phyloP scores from a whole-genome alignment of 2,329 filamentous ascomycete species.

The Aspergillus thermomutatus region DNA sequence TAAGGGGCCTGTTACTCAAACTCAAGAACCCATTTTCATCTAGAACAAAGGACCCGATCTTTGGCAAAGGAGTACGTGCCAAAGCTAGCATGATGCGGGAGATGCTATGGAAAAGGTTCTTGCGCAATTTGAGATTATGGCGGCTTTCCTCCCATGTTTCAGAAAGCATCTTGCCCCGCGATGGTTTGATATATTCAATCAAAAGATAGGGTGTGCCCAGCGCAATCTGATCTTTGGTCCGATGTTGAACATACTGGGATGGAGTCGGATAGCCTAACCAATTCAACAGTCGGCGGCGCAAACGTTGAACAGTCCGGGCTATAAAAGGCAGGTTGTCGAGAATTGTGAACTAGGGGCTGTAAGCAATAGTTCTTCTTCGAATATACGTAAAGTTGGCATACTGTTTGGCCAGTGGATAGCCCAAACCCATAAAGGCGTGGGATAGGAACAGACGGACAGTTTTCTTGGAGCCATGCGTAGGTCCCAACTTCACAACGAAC shows the following conservation, averaged over 20 bases:
- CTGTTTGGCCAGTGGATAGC: conserved; percentile 20
- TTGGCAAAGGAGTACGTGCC: conserved; percentile 22
- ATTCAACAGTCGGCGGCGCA: conserved; percentile 4
- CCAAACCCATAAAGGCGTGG: conserved; percentile 25
- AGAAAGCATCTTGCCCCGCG: conserved; percentile 19
- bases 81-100: conserved; percentile 18
- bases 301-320: conserved; percentile 1
- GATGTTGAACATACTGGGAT: conserved; percentile 3
- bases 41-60: conserved; percentile 33
- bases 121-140: conserved; percentile 11
- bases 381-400: conserved; percentile 1
- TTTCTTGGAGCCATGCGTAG: conserved; percentile 26
- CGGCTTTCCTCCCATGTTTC: conserved; percentile 15
- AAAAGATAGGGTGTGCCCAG: conserved; percentile 13
- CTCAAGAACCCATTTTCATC: conserved; percentile 21
- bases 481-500: conserved; percentile 25
- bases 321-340: conserved; percentile 7
- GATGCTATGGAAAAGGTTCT: conserved; percentile 15
- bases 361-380: not conserved
- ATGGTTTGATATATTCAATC: conserved; percentile 17
- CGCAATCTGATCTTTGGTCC: not conserved
- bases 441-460: conserved; percentile 24
- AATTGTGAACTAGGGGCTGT: conserved; percentile 4
- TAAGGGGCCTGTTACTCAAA: conserved; percentile 14
- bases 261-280: conserved; percentile 4